Percentiles rank a stretch among this genome's conserved stretches.
phyloP scores from a whole-genome alignment of 805 yeast genomes.

The Candida krabiensis region DNA sequence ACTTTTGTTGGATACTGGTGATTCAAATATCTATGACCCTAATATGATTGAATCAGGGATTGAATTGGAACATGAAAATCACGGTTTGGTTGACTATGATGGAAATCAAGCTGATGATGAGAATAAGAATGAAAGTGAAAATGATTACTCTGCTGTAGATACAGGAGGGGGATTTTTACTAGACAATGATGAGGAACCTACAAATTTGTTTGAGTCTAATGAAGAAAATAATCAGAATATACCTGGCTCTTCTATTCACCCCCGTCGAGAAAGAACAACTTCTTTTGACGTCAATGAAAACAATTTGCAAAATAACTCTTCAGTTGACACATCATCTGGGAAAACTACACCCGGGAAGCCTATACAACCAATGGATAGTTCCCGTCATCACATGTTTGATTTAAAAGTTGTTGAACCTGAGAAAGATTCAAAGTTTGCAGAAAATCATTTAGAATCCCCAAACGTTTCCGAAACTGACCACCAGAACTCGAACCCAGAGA shows the following conservation, averaged over 20 bases:
- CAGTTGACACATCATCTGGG: neutral
- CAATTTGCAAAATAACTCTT: too few species aligned
- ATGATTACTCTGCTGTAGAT: constrained; percentile 3
- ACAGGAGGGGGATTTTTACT: constrained; percentile 26
- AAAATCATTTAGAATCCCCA: neutral
- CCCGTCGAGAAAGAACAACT: too few species aligned
- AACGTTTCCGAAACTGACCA: neutral
- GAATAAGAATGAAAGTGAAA: constrained; percentile 1
- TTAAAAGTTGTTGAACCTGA: neutral
- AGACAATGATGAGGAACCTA: constrained; percentile 7
- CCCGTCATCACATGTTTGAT: neutral
- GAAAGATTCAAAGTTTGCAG: too few species aligned
- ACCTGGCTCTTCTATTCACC: neutral
- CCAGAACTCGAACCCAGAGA: neutral
- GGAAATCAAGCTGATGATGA: constrained; percentile 7
- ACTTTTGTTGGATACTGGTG: constrained; percentile 4
- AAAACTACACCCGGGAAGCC: too few species aligned
- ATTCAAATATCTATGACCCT: constrained; percentile 9
- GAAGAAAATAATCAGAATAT: neutral
- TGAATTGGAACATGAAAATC: constrained; percentile 2
- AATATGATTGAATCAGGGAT: constrained; percentile 3
- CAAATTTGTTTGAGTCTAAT: constrained; percentile 2
- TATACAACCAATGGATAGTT: too few species aligned
- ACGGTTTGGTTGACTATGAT: constrained; percentile 7
- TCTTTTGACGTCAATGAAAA: too few species aligned